phyloP scores from a whole-genome alignment of 331 rosid species.

The Ulmus americana region DNA sequence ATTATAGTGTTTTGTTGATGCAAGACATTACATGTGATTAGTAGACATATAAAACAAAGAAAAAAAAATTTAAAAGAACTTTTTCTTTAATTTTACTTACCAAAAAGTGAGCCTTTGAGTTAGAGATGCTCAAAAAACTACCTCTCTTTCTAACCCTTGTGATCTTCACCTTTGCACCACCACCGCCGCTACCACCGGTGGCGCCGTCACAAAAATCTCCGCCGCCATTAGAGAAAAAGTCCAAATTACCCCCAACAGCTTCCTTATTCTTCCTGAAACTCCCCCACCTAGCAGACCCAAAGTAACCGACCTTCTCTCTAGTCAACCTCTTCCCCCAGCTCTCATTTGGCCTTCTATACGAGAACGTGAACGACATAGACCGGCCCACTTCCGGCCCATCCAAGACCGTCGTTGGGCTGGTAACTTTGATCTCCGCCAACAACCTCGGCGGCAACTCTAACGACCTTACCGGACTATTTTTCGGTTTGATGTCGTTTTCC shows the following conservation, averaged over 20 bases:
- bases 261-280: slow-evolving; percentile 48
- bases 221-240: slow-evolving; percentile 26
- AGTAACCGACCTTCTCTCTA: slow-evolving; percentile 10
- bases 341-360: slow-evolving; percentile 35
- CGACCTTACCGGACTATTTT: slow-evolving; percentile 26
- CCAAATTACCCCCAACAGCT: slow-evolving; percentile 35
- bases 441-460: slow-evolving; percentile 89
- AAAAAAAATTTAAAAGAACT: background rate
- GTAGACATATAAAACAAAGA: no score
- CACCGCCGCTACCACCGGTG: background rate
- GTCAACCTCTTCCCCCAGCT: slow-evolving; percentile 20
- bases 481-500: slow-evolving; percentile 28
- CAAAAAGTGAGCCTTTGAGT: slow-evolving; percentile 47
- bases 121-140: slow-evolving; percentile 27
- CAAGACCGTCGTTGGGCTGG: slow-evolving; percentile 65
- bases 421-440: slow-evolving; percentile 30
- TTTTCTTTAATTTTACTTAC: slow-evolving; percentile 30
- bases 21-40: no score
- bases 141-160: slow-evolving; percentile 30
- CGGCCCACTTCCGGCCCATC: slow-evolving; percentile 69
- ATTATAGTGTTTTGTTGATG: no score
- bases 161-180: slow-evolving; percentile 33
- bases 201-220: background rate
- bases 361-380: slow-evolving; percentile 49
- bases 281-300: slow-evolving; percentile 66